phyloP scores from a whole-genome alignment of 306 rosid species.

The Ormosia emarginata region DNA sequence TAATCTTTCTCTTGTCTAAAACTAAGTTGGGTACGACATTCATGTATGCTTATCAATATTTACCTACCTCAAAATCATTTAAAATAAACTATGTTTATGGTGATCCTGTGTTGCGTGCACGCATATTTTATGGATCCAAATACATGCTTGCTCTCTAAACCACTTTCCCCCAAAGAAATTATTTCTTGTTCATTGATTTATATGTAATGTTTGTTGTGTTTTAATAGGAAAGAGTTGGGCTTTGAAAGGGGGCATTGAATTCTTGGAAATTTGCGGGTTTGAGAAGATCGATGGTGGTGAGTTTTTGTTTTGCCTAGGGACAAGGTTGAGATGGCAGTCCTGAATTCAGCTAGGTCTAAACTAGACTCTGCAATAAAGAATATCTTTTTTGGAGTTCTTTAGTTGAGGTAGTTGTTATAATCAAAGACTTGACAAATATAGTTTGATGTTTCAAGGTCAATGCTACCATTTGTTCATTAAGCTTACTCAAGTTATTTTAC shows the following conservation, averaged over 20 bases:
- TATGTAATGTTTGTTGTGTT: background rate
- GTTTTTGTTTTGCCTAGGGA: constrained; percentile 67
- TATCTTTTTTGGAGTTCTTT: constrained; percentile 90
- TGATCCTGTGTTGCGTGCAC: background rate
- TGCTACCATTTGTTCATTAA: constrained; percentile 9
- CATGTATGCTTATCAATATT: background rate
- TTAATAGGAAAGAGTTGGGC: constrained; percentile 92
- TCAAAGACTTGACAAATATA: constrained; percentile 12
- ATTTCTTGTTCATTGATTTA: background rate
- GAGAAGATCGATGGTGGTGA: constrained; percentile 77
- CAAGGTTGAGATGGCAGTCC: constrained; percentile 72
- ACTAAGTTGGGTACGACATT: background rate
- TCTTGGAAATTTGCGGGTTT: constrained; percentile 91
- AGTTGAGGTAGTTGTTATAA: constrained; percentile 22
- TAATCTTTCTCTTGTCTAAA: background rate
- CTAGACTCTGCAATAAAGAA: constrained; percentile 89
- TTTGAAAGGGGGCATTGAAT: constrained; percentile 75
- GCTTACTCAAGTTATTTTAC: background rate
- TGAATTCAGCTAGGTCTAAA: constrained; percentile 82
- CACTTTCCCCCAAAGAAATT: background rate
- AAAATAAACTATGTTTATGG: background rate
- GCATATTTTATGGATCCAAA: background rate
- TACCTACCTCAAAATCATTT: background rate
- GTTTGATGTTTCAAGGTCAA: constrained; percentile 10
- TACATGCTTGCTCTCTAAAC: background rate